Evolutionary conservation across 805 yeast genomes (phyloP).

Genomic region (Clavispora vitiphila): DNA sequence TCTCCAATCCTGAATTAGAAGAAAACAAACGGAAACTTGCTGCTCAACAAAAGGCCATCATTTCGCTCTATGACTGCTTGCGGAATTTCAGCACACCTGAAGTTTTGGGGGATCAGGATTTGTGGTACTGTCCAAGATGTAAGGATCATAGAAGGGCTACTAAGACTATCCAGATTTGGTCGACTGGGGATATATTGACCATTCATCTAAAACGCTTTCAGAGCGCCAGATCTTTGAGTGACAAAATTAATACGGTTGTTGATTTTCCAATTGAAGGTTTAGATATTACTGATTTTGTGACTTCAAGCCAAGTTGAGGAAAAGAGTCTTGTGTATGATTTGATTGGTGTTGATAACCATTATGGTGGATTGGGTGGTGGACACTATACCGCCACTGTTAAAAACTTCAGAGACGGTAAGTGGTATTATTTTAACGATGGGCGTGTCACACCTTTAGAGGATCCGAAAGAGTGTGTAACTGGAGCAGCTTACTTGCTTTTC

Average conservation of each 20-base stretch:
- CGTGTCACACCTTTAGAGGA: slow-evolving; percentile 54
- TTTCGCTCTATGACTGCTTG: slow-evolving; percentile 65
- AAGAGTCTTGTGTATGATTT: slow-evolving; percentile 62
- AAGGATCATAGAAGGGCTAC: slow-evolving; percentile 87
- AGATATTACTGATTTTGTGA: slow-evolving; percentile 61
- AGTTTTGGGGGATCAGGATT: slow-evolving; percentile 78
- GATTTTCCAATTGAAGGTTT: slow-evolving; percentile 83
- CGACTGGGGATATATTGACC: slow-evolving; percentile 85
- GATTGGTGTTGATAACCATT: slow-evolving; percentile 92
- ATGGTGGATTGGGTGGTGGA: slow-evolving; percentile 95
- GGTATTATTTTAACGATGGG: slow-evolving; percentile 92
- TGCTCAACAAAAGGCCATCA: slow-evolving; percentile 42
- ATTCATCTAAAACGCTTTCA: slow-evolving; percentile 90
- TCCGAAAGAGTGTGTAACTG: slow-evolving; percentile 58
- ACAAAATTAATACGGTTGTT: slow-evolving; percentile 79
- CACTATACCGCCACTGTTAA: slow-evolving; percentile 90
- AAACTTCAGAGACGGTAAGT: slow-evolving; percentile 66
- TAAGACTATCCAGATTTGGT: slow-evolving; percentile 87
- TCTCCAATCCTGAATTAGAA: slow-evolving; percentile 54
- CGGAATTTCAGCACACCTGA: slow-evolving; percentile 74
- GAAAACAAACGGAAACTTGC: slow-evolving; percentile 32
- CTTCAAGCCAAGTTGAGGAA: slow-evolving; percentile 19
- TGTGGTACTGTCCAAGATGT: slow-evolving; percentile 92
- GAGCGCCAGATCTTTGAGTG: slow-evolving; percentile 77
- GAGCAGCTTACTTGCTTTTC: slow-evolving; percentile 84